phyloP scores from a whole-genome alignment of 768 basidiomycete species.

The Rhodotorula babjevae region DNA sequence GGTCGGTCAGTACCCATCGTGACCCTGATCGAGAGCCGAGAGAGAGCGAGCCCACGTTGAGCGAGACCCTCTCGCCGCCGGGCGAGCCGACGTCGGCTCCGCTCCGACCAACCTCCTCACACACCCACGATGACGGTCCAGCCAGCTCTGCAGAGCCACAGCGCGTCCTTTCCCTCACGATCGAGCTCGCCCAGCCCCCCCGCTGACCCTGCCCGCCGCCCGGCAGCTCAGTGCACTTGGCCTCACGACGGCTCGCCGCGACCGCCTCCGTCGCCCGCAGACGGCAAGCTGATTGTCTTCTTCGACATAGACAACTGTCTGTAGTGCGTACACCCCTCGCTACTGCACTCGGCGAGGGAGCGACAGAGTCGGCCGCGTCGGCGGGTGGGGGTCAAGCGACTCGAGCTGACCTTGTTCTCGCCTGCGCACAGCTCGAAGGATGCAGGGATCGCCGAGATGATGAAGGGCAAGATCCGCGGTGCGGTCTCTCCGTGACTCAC shows the following conservation, averaged over 20 bases:
- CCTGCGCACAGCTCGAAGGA: conserved; percentile 17
- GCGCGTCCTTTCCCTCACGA: neutral
- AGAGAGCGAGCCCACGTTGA: too few species aligned
- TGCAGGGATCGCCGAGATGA: conserved; percentile 26
- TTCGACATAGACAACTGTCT: conserved; percentile 40
- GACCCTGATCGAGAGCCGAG: too few species aligned
- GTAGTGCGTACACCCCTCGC: neutral
- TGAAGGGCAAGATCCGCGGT: conserved; percentile 35
- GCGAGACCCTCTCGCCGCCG: too few species aligned
- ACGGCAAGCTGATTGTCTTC: conserved; percentile 19
- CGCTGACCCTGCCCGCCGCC: neutral
- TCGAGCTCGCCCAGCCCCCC: too few species aligned
- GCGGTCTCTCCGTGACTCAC: neutral
- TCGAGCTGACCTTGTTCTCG: neutral
- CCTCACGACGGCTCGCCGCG: neutral
- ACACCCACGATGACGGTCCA: neutral
- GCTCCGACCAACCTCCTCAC: neutral
- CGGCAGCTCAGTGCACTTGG: conserved; percentile 17
- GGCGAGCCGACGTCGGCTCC: neutral
- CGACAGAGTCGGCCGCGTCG: neutral
- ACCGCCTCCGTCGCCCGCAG: neutral
- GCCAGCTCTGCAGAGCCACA: neutral
- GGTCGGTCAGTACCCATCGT: too few species aligned
- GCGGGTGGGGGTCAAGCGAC: neutral
- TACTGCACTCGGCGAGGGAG: neutral